These are phyloP conservation scores for Lepidium didymum DNA, from an alignment of 345 rosid species.

Conservation along the genomic window DNA sequence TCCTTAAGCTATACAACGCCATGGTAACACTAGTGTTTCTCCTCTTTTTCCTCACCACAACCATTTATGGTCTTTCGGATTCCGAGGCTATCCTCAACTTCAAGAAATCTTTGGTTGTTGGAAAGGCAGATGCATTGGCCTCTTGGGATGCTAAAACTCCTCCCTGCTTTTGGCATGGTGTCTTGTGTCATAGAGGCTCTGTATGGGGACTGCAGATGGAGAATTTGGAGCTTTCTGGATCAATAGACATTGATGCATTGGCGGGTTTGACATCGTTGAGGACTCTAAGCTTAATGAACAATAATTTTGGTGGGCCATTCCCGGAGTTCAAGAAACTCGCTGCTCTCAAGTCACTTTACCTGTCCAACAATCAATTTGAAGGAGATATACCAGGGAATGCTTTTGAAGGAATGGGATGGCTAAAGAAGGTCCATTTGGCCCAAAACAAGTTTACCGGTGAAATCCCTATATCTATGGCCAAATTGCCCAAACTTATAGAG, in stretches of 20 bases:
- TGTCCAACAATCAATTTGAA: conserved; percentile 56
- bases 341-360: conserved; percentile 44
- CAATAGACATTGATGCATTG: conserved; percentile 39
- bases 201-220: conserved; percentile 70
- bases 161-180: conserved; percentile 74
- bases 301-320: conserved; percentile 49
- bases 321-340: conserved; percentile 47
- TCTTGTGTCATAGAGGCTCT: conserved; percentile 38
- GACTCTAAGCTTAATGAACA: conserved; percentile 60
- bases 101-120: conserved; percentile 39
- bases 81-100: conserved; percentile 52
- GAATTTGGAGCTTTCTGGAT: conserved; percentile 54
- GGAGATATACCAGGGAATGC: conserved; percentile 55
- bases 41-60: conserved; percentile 11
- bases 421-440: conserved; percentile 56
- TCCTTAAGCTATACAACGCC: conserved; percentile 17
- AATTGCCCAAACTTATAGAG: conserved; percentile 46
- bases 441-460: conserved; percentile 51
- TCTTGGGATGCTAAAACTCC: conserved; percentile 33
- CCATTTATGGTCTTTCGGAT: conserved; percentile 34
- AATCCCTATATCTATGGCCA: conserved; percentile 53
- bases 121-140: conserved; percentile 24
- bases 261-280: conserved; percentile 37
- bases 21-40: conserved; percentile 20
- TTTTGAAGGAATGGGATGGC: conserved; percentile 48